Base-by-base conservation (phyloP, 306 rosid genomes). In the Rubus idaeus region DNA sequence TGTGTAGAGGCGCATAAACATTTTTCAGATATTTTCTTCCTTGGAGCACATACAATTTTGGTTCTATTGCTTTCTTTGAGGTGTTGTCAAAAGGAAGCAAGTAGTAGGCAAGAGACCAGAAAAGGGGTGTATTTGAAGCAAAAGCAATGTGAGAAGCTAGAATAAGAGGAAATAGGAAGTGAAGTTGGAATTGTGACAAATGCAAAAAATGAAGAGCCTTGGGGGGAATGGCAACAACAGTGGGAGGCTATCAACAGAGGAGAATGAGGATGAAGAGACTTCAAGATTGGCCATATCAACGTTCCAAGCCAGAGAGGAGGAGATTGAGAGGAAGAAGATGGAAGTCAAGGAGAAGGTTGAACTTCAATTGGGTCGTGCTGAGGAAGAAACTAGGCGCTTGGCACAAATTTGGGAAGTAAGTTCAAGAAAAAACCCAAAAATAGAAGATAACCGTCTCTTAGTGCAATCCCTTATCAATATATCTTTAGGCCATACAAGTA, bases 371-470 rank as follows among this genome's bases (percentile, higher is more conserved):
- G 90, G 92, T 35, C 95, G 97, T 21, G 98, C 97, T 1, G 97
- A 92, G 80, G 92, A 90, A 83, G 97, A 90, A 84, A 84, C 97
- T 0, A 88, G 79, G 84, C 97, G 98, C 74, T 83, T 95, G 55
- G 78, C 97, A 40, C 89, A 83, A 65, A 92, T 92, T 81, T 95
- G 96, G 97, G 97, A 92, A 78, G 98, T 95, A 87, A 80, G 94
- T 79, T 73, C 58, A 14, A 46, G 35, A 60, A 42, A 30, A 60
- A 42, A 37, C 46, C 47, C 26, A 46, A 21, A 10, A 44, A 23
- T 9, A 56, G 30, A 56, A 8, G 56, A 17, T 51, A 51, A 8
- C 56, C 56, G 5, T 53, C 6, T 53, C 26, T 53, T 7, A 3
- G 23, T 53, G 60, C 10, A 17, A 23, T 57, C 39, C 9, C 64